Percentiles rank a stretch among this genome's conserved stretches.
Conservation (phyloP, 2,329 filamentous ascomycete species). For the Talaromyces marneffei region DNA sequence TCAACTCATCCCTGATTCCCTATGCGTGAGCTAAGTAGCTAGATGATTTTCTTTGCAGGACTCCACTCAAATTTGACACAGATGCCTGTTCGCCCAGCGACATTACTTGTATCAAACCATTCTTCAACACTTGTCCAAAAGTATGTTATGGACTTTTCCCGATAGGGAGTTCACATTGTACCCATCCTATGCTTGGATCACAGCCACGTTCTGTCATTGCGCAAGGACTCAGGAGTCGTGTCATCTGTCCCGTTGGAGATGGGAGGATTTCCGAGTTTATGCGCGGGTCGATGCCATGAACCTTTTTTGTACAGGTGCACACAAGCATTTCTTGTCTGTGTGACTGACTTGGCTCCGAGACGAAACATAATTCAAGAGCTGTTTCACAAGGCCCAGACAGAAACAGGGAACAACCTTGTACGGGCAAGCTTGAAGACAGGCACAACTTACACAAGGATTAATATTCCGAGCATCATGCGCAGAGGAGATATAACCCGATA, state of each 20-base stretch:
- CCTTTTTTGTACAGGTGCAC: neutral
- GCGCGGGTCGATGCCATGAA: neutral
- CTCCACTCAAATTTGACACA: neutral
- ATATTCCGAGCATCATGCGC: conserved; percentile 8
- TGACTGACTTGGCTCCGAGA: conserved; percentile 2
- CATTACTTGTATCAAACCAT: neutral
- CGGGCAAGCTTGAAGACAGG: neutral
- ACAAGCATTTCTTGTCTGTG: neutral
- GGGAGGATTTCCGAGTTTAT: neutral
- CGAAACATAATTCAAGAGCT: conserved; percentile 1
- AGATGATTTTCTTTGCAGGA: conserved; percentile 8
- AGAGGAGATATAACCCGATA: neutral
- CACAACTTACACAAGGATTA: neutral
- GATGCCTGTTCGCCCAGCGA: neutral
- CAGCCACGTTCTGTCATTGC: neutral
- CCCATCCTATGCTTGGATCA: neutral
- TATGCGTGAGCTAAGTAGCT: neutral
- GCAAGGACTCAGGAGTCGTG: neutral
- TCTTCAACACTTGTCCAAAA: neutral
- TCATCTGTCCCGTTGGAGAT: neutral
- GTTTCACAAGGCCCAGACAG: neutral
- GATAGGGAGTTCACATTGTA: neutral
- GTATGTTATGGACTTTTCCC: neutral
- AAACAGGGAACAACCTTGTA: neutral
- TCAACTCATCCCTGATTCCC: neutral